These are phyloP conservation scores for Diutina neorugosa DNA, from an alignment of 1,139 yeast species.

Conservation along the genomic window DNA sequence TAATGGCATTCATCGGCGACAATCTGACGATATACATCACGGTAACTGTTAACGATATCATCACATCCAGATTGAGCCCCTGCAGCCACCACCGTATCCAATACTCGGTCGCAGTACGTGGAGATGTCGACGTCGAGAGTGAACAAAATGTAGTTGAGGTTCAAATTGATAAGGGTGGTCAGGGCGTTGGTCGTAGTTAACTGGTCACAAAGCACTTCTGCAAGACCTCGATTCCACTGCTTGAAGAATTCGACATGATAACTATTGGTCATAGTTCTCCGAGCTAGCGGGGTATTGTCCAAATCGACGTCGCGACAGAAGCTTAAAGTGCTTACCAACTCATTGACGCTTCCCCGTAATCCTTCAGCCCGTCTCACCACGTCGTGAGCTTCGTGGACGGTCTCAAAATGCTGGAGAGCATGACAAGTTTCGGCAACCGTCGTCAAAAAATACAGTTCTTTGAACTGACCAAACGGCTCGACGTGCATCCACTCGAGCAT, in stretches of 20 bases:
- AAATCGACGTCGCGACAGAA: neutral
- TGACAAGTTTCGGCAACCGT: neutral
- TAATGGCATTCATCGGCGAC: neutral
- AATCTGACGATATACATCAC: neutral
- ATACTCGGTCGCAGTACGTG: neutral
- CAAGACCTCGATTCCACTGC: slow-evolving; percentile 1
- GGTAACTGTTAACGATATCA: neutral
- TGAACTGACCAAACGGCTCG: slow-evolving; percentile 2
- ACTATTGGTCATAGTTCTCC: too few species aligned
- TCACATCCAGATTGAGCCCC: neutral
- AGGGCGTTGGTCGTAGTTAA: neutral
- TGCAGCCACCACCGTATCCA: neutral
- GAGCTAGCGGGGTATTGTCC: neutral
- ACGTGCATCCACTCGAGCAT: slow-evolving; percentile 1
- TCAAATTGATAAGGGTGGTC: neutral
- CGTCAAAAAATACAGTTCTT: neutral
- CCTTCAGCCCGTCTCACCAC: neutral
- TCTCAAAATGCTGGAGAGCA: neutral
- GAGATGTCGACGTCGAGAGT: neutral
- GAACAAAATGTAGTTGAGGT: slow-evolving; percentile 1
- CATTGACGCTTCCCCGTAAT: neutral
- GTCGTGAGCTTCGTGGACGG: neutral
- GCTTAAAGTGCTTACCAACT: neutral
- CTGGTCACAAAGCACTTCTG: neutral
- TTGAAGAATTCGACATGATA: neutral